phyloP scores from a whole-genome alignment of 257 asterid genomes.

The Phtheirospermum japonicum region DNA sequence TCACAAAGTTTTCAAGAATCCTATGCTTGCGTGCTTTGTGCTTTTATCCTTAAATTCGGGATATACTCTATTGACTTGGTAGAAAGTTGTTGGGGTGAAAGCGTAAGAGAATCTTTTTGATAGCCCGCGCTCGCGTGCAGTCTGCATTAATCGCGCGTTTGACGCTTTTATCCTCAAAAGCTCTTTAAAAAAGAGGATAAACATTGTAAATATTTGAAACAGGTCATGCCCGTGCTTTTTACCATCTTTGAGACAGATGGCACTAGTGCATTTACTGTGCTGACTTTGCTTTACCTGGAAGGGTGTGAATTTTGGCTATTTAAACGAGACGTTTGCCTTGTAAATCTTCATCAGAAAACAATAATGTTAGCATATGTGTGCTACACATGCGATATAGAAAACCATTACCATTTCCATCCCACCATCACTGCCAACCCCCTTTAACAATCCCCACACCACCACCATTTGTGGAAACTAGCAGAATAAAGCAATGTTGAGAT shows the following conservation, averaged over 20 bases:
- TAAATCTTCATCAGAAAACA: not conserved
- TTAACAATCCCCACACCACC: not conserved
- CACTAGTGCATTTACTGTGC: not conserved
- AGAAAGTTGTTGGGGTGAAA: constrained; percentile 7
- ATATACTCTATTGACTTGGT: constrained; percentile 16
- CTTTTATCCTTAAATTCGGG: too few relatives aligned
- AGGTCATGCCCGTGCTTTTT: constrained; percentile 6
- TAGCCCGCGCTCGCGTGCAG: not conserved
- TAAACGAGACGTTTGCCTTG: not conserved
- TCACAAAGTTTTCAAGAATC: too few relatives aligned
- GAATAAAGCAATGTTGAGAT: too few relatives aligned
- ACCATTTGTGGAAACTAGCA: too few relatives aligned
- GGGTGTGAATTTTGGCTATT: constrained; percentile 1
- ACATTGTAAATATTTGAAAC: not conserved
- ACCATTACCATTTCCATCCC: constrained; percentile 17
- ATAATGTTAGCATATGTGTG: not conserved
- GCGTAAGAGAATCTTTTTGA: not conserved
- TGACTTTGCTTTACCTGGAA: constrained; percentile 3
- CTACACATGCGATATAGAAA: not conserved
- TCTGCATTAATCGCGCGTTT: not conserved
- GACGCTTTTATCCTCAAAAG: constrained; percentile 4
- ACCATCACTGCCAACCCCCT: constrained; percentile 18
- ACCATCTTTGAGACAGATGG: constrained; percentile 2
- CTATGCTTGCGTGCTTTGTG: too few relatives aligned
- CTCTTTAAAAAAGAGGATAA: not conserved